These are phyloP conservation scores for Hura crepitans DNA, from an alignment of 441 rosid species.

Conservation along the genomic window DNA sequence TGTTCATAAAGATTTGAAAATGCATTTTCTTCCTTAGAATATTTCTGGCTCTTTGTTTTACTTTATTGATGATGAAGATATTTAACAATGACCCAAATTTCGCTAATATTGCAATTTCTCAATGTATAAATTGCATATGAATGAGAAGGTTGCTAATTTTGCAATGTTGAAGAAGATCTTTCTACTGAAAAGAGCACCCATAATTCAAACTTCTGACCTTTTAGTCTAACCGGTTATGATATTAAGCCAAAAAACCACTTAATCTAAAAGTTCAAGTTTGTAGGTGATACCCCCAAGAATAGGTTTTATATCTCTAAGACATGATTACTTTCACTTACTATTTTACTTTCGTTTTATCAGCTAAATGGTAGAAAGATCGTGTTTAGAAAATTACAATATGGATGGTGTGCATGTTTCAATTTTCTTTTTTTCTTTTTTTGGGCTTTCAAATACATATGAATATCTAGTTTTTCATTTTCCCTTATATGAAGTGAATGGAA, in stretches of 20 bases:
- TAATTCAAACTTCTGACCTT: not conserved
- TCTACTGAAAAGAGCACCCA: not conserved
- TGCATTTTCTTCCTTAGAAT: not conserved
- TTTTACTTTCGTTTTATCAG: not conserved
- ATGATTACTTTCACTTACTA: not conserved
- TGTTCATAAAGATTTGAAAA: not conserved
- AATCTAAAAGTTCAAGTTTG: not conserved
- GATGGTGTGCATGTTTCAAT: not conserved
- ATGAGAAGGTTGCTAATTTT: conserved; percentile 2
- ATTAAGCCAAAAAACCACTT: not conserved
- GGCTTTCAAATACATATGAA: not conserved
- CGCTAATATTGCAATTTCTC: not conserved
- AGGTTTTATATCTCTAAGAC: not conserved
- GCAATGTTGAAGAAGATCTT: not conserved
- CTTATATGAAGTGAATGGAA: not conserved
- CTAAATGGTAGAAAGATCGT: not conserved
- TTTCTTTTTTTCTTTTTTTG: not conserved
- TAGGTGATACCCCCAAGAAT: not conserved
- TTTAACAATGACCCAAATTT: not conserved
- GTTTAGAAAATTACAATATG: no score
- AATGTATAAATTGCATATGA: not conserved
- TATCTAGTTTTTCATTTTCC: not conserved
- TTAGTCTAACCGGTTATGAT: not conserved
- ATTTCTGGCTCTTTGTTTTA: not conserved
- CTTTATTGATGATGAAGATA: not conserved